Percentiles rank a stretch among this genome's conserved stretches.
These are phyloP conservation scores for Typha latifolia DNA, from an alignment of 176 grass and related monocot species.

Conservation along the genomic window DNA sequence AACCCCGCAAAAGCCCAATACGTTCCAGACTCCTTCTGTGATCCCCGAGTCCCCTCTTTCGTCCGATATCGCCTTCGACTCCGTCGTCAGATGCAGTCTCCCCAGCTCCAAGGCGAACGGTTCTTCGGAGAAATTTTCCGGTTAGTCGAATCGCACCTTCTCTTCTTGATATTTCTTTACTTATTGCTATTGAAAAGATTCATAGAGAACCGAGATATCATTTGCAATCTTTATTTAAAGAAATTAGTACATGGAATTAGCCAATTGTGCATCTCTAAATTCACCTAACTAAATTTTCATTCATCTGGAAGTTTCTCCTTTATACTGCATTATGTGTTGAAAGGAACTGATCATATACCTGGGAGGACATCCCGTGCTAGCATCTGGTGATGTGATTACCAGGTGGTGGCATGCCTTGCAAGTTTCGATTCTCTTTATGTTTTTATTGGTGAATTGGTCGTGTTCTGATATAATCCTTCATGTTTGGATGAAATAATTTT, in stretches of 20 bases:
- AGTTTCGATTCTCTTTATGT: too few relatives aligned
- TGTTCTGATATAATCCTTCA: background rate
- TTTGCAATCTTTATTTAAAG: too few relatives aligned
- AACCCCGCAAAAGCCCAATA: slow-evolving; percentile 25
- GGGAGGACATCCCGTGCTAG: background rate
- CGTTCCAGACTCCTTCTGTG: background rate
- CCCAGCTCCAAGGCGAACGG: background rate
- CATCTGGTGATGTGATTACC: background rate
- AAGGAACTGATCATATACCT: background rate
- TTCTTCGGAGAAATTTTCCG: slow-evolving; percentile 2
- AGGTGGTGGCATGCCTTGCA: slow-evolving; percentile 8
- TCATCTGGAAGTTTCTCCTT: background rate
- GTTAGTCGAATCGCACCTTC: slow-evolving; percentile 1
- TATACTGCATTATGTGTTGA: background rate
- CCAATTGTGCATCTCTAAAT: background rate
- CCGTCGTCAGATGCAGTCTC: slow-evolving; percentile 9
- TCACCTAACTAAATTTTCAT: background rate
- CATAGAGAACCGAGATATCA: too few relatives aligned
- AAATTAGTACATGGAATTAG: too few relatives aligned
- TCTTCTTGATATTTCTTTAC: too few relatives aligned
- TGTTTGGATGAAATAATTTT: background rate
- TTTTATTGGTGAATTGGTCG: too few relatives aligned
- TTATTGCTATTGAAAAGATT: too few relatives aligned
- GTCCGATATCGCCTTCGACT: background rate
- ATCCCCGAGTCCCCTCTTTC: slow-evolving; percentile 19